A percentile compares a stretch with the other conserved stretches of the same genome.
Conservation (phyloP, 23 red algal genomes). For the Gracilaria caudata region DNA sequence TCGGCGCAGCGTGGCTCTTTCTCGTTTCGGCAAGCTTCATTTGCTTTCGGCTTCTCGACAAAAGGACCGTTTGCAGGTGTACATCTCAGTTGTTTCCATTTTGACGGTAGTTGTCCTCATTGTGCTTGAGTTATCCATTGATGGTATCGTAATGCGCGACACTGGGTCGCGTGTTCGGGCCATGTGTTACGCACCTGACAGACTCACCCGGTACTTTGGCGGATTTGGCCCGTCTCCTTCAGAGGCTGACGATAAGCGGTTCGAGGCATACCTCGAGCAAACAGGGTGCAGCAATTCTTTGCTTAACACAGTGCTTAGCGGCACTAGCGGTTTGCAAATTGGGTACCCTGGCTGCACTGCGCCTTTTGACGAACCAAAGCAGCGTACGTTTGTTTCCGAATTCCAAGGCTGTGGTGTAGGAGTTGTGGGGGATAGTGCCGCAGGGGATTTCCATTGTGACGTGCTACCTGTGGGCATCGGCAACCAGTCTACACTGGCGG, state of each 20-base stretch:
- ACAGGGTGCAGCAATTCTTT: neutral
- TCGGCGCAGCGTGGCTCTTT: neutral
- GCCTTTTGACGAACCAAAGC: neutral
- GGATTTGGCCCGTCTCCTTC: neutral
- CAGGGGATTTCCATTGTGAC: conserved; percentile 1
- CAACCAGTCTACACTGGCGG: neutral
- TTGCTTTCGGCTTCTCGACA: neutral
- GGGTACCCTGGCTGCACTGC: neutral
- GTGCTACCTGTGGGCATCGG: neutral
- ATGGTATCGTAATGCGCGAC: neutral
- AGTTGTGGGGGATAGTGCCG: neutral
- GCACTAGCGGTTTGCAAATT: neutral
- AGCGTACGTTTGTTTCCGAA: neutral
- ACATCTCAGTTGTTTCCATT: neutral
- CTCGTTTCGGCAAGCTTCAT: neutral
- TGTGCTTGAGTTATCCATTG: neutral
- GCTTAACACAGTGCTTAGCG: neutral
- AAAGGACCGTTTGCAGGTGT: neutral
- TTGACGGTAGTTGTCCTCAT: neutral
- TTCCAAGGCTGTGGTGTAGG: neutral
- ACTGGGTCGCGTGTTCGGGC: neutral
- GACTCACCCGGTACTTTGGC: neutral
- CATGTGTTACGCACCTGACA: neutral
- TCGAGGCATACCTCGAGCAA: neutral
- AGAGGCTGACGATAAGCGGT: neutral